phyloP scores from a whole-genome alignment of 495 filamentous ascomycete genomes.

The Talaromyces proteolyticus region DNA sequence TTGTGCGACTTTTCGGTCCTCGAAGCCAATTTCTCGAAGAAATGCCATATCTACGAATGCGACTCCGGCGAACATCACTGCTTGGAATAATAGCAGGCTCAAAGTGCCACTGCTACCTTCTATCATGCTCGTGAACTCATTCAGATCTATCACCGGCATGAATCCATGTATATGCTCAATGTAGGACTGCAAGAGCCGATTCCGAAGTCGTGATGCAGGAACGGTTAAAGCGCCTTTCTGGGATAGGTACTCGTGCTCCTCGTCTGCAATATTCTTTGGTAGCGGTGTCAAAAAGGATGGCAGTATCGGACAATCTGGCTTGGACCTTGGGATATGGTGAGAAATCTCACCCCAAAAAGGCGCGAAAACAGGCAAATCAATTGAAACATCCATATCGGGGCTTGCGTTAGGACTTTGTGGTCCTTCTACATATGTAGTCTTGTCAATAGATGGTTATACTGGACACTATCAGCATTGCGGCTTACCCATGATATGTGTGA shows the following conservation, averaged over 20 bases:
- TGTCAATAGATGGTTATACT: not conserved
- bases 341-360: not conserved
- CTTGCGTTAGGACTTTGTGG: not conserved
- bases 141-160: constrained; percentile 64
- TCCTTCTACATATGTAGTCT: not conserved
- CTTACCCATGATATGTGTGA: constrained; percentile 1
- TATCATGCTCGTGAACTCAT: constrained; percentile 52
- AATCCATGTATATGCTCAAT: constrained; percentile 67
- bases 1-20: constrained; percentile 56
- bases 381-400: not conserved
- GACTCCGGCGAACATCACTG: constrained; percentile 61
- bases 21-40: constrained; percentile 53
- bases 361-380: not conserved
- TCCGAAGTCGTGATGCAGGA: constrained; percentile 49
- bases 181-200: constrained; percentile 56
- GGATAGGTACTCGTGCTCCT: constrained; percentile 43
- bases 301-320: constrained; percentile 1
- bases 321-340: not conserved
- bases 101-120: constrained; percentile 44
- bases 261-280: not conserved
- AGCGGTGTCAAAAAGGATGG: constrained; percentile 1
- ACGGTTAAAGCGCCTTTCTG: constrained; percentile 59
- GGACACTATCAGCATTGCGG: not conserved
- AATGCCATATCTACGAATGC: constrained; percentile 58
- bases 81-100: constrained; percentile 63